Conservation (phyloP, 1,284 basidiomycete genomes). For the Ceratobasidium papillatum region DNA sequence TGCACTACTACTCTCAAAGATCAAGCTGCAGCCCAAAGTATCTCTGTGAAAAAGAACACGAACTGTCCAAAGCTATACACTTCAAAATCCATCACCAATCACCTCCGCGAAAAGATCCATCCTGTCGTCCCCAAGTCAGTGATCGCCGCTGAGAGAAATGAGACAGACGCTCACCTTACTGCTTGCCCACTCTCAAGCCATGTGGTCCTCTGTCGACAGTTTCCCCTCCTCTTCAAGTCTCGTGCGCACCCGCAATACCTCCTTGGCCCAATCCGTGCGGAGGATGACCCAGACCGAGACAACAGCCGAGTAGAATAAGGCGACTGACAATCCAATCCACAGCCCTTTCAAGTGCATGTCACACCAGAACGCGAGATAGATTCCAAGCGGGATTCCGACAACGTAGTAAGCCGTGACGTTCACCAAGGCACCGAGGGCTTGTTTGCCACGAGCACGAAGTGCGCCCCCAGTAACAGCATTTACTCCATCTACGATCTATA, state of each 20-base stretch:
- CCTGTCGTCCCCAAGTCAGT: too few relatives aligned
- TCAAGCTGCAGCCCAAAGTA: background rate
- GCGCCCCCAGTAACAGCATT: conserved; percentile 41
- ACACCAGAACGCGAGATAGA: conserved; percentile 39
- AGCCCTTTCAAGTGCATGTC: conserved; percentile 42
- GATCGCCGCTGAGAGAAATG: too few relatives aligned
- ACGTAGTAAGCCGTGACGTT: conserved; percentile 45
- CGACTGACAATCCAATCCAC: conserved; percentile 44
- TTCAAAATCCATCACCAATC: background rate
- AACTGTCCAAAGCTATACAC: background rate
- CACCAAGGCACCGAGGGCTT: conserved; percentile 44
- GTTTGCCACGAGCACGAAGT: conserved; percentile 41
- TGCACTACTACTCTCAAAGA: background rate
- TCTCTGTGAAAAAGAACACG: background rate
- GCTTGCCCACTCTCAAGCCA: background rate
- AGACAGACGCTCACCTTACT: background rate
- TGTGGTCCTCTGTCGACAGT: background rate
- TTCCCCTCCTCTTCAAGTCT: conserved; percentile 40
- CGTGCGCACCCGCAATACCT: conserved; percentile 40
- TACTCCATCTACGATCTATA: conserved; percentile 42
- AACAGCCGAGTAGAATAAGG: conserved; percentile 36
- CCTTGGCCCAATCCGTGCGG: conserved; percentile 43
- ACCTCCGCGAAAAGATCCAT: background rate
- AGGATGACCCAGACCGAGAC: conserved; percentile 38
- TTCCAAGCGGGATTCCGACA: conserved; percentile 44